These are phyloP conservation scores for Chrysosporium queenslandicum DNA, from an alignment of 2,329 filamentous ascomycete genomes.

Conservation along the genomic window DNA sequence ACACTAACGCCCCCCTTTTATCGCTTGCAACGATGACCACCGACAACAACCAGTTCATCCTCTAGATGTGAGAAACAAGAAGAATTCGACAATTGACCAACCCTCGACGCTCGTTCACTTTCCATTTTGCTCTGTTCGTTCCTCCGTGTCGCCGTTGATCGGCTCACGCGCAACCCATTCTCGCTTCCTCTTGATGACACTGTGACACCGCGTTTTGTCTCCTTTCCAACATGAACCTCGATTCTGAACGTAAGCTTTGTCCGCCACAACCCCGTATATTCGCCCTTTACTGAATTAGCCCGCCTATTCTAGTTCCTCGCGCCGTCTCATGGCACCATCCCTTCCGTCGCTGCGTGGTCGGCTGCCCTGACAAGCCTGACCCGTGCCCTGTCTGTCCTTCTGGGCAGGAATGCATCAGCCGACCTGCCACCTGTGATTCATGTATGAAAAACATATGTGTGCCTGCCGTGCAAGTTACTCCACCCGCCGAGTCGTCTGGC, in stretches of 20 bases:
- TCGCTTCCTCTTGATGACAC: not conserved
- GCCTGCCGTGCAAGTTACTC: constrained; percentile 18
- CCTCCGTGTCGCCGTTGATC: constrained; percentile 8
- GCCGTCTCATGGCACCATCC: constrained; percentile 29
- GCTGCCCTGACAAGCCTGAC: constrained; percentile 45
- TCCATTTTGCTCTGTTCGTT: not conserved
- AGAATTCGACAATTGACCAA: not conserved
- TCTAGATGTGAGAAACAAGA: not conserved
- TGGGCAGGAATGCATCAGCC: constrained; percentile 50
- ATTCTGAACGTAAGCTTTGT: not conserved
- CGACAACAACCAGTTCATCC: not conserved
- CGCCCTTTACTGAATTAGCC: not conserved
- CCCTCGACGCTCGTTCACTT: not conserved
- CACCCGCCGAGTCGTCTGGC: constrained; percentile 29
- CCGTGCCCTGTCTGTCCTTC: constrained; percentile 50
- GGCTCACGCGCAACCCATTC: constrained; percentile 2
- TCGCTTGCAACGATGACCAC: not conserved
- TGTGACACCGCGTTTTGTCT: constrained; percentile 10
- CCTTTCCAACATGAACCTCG: not conserved
- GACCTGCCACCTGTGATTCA: constrained; percentile 47
- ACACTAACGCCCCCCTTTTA: not conserved
- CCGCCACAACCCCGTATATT: not conserved
- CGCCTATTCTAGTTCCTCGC: constrained; percentile 16
- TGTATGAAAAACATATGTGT: constrained; percentile 52
- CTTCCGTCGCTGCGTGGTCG: constrained; percentile 49